Percentiles rank a stretch among this genome's conserved stretches.
Conservation (phyloP, 2,329 filamentous ascomycete genomes). For the Reticulascus tulasneorum region DNA sequence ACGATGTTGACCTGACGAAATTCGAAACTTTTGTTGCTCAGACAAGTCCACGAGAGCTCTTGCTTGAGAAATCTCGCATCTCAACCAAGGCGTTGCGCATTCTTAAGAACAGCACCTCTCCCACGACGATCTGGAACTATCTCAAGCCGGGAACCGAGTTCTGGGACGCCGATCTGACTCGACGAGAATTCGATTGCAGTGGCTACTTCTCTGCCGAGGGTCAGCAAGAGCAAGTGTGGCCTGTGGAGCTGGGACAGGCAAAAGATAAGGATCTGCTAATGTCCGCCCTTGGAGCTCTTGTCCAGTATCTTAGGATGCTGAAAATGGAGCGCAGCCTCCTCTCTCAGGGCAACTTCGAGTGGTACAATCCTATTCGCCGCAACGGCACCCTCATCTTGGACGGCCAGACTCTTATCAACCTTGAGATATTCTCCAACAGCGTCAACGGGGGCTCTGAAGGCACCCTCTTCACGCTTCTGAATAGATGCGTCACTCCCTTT, state of each 20-base stretch:
- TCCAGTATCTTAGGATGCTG: slow-evolving; percentile 80
- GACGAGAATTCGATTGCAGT: slow-evolving; percentile 74
- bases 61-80: slow-evolving; percentile 82
- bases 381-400: slow-evolving; percentile 92
- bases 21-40: slow-evolving; percentile 97
- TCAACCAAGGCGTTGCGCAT: slow-evolving; percentile 90
- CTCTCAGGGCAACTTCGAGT: slow-evolving; percentile 84
- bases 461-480: slow-evolving; percentile 85
- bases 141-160: slow-evolving; percentile 86
- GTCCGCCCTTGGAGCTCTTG: slow-evolving; percentile 84
- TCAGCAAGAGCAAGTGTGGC: slow-evolving; percentile 61
- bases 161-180: slow-evolving; percentile 78
- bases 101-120: slow-evolving; percentile 90
- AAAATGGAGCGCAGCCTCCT: slow-evolving; percentile 87
- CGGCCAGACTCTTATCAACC: slow-evolving; percentile 92
- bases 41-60: slow-evolving; percentile 78
- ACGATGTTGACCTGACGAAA: slow-evolving; percentile 90
- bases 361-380: slow-evolving; percentile 86
- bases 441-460: slow-evolving; percentile 82
- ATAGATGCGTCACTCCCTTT: slow-evolving; percentile 93
- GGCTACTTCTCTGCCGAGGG: slow-evolving; percentile 70
- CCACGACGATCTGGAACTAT: slow-evolving; percentile 93
- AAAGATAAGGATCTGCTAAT: slow-evolving; percentile 78
- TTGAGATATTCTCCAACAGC: slow-evolving; percentile 94
- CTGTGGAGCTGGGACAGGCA: slow-evolving; percentile 65